A percentile compares a stretch with the other conserved stretches of the same genome.
Evolutionary conservation across 2,329 filamentous ascomycete species (phyloP).

Genomic region (Pseudopithomyces chartarum): DNA sequence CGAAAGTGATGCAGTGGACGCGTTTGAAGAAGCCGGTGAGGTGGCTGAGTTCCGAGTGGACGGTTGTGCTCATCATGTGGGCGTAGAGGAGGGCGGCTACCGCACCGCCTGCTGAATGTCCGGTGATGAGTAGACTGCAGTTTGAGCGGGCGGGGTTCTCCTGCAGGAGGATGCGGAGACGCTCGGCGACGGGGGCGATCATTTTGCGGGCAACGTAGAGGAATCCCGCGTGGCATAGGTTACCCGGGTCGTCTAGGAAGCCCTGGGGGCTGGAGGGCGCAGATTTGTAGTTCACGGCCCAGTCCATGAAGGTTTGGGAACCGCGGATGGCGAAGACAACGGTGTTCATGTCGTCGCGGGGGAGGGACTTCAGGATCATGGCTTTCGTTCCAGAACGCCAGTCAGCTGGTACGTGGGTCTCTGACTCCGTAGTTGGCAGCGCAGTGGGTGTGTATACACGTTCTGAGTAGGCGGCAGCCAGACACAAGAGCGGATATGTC

Average conservation of each 20-base stretch:
- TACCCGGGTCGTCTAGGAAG: conserved; percentile 78
- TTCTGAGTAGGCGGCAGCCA: conserved; percentile 79
- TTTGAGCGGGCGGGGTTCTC: conserved; percentile 69
- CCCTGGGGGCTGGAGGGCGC: conserved; percentile 67
- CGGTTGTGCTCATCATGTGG: conserved; percentile 73
- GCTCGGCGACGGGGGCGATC: conserved; percentile 72
- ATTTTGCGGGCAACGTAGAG: conserved; percentile 76
- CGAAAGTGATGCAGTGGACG: conserved; percentile 84
- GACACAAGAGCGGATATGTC: conserved; percentile 76
- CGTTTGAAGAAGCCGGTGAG: conserved; percentile 75
- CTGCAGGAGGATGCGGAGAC: conserved; percentile 70
- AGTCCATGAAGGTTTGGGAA: conserved; percentile 80
- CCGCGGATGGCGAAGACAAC: conserved; percentile 86
- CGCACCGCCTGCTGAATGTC: conserved; percentile 84
- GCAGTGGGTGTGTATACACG: conserved; percentile 66
- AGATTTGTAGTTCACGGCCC: conserved; percentile 80
- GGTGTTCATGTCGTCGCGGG: conserved; percentile 76
- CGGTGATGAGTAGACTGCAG: conserved; percentile 79
- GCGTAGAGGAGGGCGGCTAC: conserved; percentile 79
- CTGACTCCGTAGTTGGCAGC: conserved; percentile 59
- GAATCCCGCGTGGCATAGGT: conserved; percentile 82
- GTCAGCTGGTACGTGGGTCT: conserved; percentile 73
- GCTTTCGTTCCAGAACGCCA: conserved; percentile 78
- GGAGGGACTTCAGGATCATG: conserved; percentile 81
- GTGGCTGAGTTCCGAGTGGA: conserved; percentile 70